Percentiles rank a stretch among this genome's conserved stretches.
Conservation (phyloP, 192 early-diverging fungal species). For the Coemansia sp. region DNA sequence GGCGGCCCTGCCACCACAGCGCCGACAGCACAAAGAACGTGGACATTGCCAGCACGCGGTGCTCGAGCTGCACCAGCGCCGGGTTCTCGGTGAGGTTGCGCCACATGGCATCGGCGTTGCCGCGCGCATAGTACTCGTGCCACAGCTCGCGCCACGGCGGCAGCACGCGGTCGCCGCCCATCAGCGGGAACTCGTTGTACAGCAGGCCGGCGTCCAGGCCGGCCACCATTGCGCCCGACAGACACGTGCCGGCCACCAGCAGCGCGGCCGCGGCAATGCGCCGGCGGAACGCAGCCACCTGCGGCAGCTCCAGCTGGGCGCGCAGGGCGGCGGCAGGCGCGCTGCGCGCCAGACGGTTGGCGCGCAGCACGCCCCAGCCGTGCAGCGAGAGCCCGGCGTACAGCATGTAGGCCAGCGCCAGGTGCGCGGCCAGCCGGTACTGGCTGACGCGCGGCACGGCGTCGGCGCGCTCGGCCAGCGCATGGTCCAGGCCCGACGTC, state of each 20-base stretch:
- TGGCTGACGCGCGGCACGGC: constrained; percentile 90
- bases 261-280: constrained; percentile 35
- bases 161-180: constrained; percentile 84
- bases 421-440: constrained; percentile 87
- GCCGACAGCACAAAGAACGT: constrained; percentile 68
- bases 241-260: constrained; percentile 70
- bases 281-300: constrained; percentile 52
- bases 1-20: constrained; percentile 71
- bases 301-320: constrained; percentile 59
- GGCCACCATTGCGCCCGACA: constrained; percentile 93
- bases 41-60: constrained; percentile 84
- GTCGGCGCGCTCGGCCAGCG: constrained; percentile 70
- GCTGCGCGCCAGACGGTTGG: constrained; percentile 58
- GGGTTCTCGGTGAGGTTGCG: constrained; percentile 93
- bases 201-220: constrained; percentile 94
- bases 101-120: constrained; percentile 56
- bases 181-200: constrained; percentile 95
- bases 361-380: constrained; percentile 73
- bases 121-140: constrained; percentile 31
- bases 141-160: constrained; percentile 64
- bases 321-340: constrained; percentile 55
- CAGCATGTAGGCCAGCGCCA: constrained; percentile 82
- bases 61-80: constrained; percentile 90
- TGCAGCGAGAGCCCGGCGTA: constrained; percentile 76
- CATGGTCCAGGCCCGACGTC: constrained; percentile 79